A percentile compares a stretch with the other conserved stretches of the same genome.
These are phyloP conservation scores for Pythium phragmiticola DNA, from an alignment of 352 stramenopile species.

Conservation along the genomic window DNA sequence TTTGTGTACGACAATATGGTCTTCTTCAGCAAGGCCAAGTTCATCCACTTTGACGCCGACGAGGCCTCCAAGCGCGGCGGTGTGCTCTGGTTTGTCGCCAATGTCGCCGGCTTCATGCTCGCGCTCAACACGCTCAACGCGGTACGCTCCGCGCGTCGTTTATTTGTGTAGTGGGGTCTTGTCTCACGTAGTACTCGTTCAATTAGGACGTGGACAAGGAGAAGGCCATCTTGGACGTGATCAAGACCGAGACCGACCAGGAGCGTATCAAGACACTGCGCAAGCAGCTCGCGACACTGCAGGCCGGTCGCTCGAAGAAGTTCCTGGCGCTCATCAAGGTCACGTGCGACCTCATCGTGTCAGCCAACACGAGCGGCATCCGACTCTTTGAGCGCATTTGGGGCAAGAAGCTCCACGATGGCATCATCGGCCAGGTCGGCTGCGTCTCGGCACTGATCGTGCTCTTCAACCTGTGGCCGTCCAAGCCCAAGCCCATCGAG, in stretches of 20 bases:
- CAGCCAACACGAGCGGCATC: conserved; percentile 81
- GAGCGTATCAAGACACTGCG: conserved; percentile 52
- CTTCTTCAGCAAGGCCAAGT: conserved; percentile 81
- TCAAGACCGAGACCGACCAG: conserved; percentile 65
- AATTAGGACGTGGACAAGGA: conserved; percentile 73
- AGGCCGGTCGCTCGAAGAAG: conserved; percentile 73
- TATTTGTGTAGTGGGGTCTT: background rate
- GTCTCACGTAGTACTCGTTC: background rate
- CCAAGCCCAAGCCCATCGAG: conserved; percentile 28
- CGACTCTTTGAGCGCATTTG: conserved; percentile 75
- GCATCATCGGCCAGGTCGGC: conserved; percentile 75
- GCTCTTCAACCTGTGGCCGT: conserved; percentile 85
- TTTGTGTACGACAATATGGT: conserved; percentile 87
- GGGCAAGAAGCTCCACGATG: conserved; percentile 80
- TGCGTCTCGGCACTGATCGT: conserved; percentile 81
- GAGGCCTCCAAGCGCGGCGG: conserved; percentile 65
- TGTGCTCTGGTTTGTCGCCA: conserved; percentile 83
- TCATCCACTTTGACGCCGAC: conserved; percentile 63
- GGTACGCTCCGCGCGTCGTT: conserved; percentile 15
- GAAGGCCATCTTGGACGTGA: conserved; percentile 69
- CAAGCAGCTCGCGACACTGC: conserved; percentile 58
- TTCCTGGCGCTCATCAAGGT: conserved; percentile 77
- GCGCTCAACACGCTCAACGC: conserved; percentile 70
- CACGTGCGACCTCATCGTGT: conserved; percentile 84
- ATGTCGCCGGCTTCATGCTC: conserved; percentile 75